phyloP scores from a whole-genome alignment of 1,139 yeast species.

The Pichia sp. region DNA sequence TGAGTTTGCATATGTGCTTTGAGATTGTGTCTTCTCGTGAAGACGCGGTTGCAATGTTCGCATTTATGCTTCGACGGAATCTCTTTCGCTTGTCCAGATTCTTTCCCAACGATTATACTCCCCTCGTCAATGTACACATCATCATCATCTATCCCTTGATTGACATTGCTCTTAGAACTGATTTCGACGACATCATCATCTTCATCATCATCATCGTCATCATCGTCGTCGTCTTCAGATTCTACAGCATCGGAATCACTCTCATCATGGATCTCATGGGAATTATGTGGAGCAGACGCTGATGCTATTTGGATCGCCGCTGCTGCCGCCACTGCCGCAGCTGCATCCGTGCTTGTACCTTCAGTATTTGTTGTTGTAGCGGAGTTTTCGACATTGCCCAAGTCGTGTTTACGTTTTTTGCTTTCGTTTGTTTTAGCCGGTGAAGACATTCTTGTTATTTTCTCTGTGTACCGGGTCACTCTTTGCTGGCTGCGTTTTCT shows the following conservation, averaged over 20 bases:
- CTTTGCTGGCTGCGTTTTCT: too few relatives aligned
- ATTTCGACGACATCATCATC: too few relatives aligned
- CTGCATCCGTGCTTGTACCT: neutral
- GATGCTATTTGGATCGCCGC: conserved; percentile 10
- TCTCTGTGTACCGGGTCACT: too few relatives aligned
- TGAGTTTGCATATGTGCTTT: conserved; percentile 69
- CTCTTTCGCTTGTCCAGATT: neutral
- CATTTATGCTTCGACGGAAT: conserved; percentile 28
- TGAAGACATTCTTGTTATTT: too few relatives aligned
- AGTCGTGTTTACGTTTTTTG: too few relatives aligned
- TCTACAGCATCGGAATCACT: neutral
- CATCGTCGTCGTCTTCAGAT: neutral
- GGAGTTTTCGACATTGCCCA: too few relatives aligned
- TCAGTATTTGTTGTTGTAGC: too few relatives aligned
- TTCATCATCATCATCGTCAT: neutral
- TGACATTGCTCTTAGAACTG: too few relatives aligned
- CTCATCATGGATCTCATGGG: neutral
- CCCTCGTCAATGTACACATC: neutral
- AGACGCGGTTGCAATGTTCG: conserved; percentile 52
- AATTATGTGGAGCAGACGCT: neutral
- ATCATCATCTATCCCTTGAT: too few relatives aligned
- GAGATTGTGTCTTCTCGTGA: conserved; percentile 67
- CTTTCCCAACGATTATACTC: neutral
- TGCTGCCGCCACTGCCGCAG: conserved; percentile 9
- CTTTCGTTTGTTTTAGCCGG: too few relatives aligned